phyloP scores from a whole-genome alignment of 179 eudicot genomes.

The Silene noctiflora region DNA sequence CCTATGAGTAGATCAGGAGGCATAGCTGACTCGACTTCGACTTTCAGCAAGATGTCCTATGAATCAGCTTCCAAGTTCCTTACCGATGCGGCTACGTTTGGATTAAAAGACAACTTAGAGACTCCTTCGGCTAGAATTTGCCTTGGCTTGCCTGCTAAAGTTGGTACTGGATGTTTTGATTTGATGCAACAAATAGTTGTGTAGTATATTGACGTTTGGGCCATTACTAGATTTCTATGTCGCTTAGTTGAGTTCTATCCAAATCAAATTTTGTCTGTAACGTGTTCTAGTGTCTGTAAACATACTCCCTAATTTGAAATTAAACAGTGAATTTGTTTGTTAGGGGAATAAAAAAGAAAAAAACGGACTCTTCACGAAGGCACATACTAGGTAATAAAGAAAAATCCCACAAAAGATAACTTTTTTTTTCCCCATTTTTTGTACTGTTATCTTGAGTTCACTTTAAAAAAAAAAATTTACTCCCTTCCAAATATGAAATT shows the following conservation, averaged over 20 bases:
- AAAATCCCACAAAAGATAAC: no score
- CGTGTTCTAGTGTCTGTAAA: background rate
- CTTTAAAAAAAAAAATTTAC: no score
- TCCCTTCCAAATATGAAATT: no score
- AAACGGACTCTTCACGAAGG: no score
- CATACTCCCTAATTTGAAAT: no score
- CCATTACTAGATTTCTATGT: background rate
- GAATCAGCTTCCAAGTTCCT: conserved; percentile 90
- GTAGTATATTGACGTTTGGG: conserved; percentile 11
- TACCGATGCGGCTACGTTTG: conserved; percentile 62
- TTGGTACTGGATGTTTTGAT: conserved; percentile 94
- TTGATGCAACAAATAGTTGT: conserved; percentile 63
- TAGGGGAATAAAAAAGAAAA: no score
- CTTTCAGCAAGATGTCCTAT: conserved; percentile 76
- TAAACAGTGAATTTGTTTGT: no score
- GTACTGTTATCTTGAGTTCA: no score
- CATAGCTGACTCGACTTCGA: conserved; percentile 69
- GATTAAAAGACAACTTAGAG: conserved; percentile 62
- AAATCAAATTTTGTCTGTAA: background rate
- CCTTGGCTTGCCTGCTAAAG: conserved; percentile 86
- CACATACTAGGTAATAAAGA: no score
- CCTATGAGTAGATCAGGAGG: conserved; percentile 81
- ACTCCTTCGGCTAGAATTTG: conserved; percentile 84
- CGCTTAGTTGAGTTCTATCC: background rate
- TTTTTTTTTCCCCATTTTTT: no score